Evolutionary conservation across 306 rosid species (phyloP), one percentile per base, ranked within the genome.

Genomic region (Inga oerstediana): DNA sequence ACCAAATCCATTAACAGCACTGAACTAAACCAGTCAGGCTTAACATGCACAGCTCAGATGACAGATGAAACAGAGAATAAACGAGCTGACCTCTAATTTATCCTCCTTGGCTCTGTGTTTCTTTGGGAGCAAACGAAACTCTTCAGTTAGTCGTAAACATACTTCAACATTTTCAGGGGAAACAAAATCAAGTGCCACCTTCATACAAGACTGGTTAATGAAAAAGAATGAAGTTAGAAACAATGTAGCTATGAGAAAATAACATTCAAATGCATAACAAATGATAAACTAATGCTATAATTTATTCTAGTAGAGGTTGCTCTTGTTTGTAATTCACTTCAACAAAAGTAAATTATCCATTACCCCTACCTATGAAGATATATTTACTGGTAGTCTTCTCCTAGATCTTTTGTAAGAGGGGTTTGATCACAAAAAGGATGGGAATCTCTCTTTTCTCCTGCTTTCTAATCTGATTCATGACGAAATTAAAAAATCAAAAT

Each of bases 121-220:
- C 83, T 88, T 91, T 8, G 95, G 95, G 79, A 91, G 95, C 32
- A 75, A 84, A 22, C 97, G 96, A 79, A 91, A 90, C 83, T 90
- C 94, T 59, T 88, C 92, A 0, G 97, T 87, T 80, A 93, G 77
- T 39, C 67, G 92, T 73, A 93, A 75, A 79, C 97, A 93, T 80
- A 90, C 92, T 7, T 76, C 89, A 58, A 93, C 85, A 80, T 94
- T 59, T 89, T 93, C 95, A 27, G 94, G 95, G 22, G 97, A 93
- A 49, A 93, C 93, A 67, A 93, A 91, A 82, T 89, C 96, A 11
- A 88, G 87, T 3, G 96, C 97, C 35, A 91, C 97, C 86, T 93
- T 93, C 11, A 89, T 90, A 88, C 97, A 93, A 30, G 97, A 93
- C 97, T 93, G 85, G 41, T 48, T 62, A 72, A 68, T 32, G 68